phyloP scores from a whole-genome alignment of 106 monocot species.

The Dioscorea dumetorum region DNA sequence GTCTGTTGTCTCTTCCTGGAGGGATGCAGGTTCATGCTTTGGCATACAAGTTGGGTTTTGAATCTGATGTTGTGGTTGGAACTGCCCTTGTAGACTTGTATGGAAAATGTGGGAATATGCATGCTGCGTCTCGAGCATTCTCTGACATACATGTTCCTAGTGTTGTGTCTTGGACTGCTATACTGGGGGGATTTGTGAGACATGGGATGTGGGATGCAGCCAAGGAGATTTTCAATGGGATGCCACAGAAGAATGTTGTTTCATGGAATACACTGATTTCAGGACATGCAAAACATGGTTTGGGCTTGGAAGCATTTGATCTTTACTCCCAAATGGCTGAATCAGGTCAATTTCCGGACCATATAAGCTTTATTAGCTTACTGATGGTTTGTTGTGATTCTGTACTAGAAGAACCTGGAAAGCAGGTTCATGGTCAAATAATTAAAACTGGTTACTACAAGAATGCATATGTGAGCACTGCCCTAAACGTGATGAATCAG shows the following conservation, averaged over 20 bases:
- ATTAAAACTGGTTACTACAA: constrained; percentile 35
- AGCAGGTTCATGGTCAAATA: constrained; percentile 40
- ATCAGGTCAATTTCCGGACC: constrained; percentile 33
- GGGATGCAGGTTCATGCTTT: constrained; percentile 36
- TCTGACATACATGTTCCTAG: constrained; percentile 19
- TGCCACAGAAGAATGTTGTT: constrained; percentile 38
- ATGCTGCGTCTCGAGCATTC: constrained; percentile 25
- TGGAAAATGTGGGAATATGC: constrained; percentile 28
- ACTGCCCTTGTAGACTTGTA: constrained; percentile 46
- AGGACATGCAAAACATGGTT: constrained; percentile 27
- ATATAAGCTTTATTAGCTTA: constrained; percentile 24
- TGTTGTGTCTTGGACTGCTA: constrained; percentile 43
- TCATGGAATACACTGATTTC: constrained; percentile 51
- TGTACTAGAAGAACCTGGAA: constrained; percentile 31
- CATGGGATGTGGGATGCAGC: constrained; percentile 37
- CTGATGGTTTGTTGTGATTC: constrained; percentile 25
- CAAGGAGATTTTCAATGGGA: constrained; percentile 23
- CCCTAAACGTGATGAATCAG: constrained; percentile 26
- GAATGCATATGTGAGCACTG: constrained; percentile 9
- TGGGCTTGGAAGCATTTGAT: constrained; percentile 20
- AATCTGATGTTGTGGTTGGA: constrained; percentile 37
- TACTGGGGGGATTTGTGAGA: constrained; percentile 32
- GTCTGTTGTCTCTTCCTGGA: constrained; percentile 1
- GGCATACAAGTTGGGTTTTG: constrained; percentile 23
- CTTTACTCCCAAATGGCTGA: constrained; percentile 33